Conservation (phyloP, 208 protist species). For the Crithidia sp. region DNA sequence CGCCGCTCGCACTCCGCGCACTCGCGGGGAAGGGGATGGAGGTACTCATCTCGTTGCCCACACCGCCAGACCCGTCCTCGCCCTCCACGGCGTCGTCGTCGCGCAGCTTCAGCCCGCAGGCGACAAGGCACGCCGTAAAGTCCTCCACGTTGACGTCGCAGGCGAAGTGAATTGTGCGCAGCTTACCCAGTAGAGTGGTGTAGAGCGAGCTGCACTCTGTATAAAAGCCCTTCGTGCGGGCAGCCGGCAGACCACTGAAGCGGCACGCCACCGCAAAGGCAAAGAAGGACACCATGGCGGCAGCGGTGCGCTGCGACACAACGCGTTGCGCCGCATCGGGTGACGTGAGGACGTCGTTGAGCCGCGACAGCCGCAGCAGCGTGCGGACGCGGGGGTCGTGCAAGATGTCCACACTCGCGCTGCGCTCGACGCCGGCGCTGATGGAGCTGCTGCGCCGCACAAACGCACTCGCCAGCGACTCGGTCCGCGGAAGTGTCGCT, state of each 20-base stretch:
- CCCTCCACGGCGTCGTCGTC: slow-evolving; percentile 25
- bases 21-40: slow-evolving; percentile 5
- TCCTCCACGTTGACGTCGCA: slow-evolving; percentile 64
- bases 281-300: slow-evolving; percentile 66
- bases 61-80: slow-evolving; percentile 8
- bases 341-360: slow-evolving; percentile 45
- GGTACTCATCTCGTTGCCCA: not conserved
- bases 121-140: slow-evolving; percentile 75
- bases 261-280: slow-evolving; percentile 69
- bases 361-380: slow-evolving; percentile 66
- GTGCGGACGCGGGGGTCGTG: slow-evolving; percentile 60
- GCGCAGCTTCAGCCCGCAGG: slow-evolving; percentile 78
- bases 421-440: slow-evolving; percentile 1
- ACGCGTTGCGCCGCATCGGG: slow-evolving; percentile 9
- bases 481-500: not conserved
- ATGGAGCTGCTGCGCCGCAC: slow-evolving; percentile 3
- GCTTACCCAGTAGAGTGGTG: slow-evolving; percentile 40
- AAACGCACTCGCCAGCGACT: not conserved
- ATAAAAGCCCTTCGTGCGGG: slow-evolving; percentile 71
- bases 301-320: slow-evolving; percentile 49
- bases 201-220: slow-evolving; percentile 69
- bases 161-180: slow-evolving; percentile 53
- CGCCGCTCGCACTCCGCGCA: slow-evolving; percentile 16
- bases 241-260: slow-evolving; percentile 34
- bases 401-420: slow-evolving; percentile 23